phyloP scores from a whole-genome alignment of 208 protist species.

The Porcisia deanei region DNA sequence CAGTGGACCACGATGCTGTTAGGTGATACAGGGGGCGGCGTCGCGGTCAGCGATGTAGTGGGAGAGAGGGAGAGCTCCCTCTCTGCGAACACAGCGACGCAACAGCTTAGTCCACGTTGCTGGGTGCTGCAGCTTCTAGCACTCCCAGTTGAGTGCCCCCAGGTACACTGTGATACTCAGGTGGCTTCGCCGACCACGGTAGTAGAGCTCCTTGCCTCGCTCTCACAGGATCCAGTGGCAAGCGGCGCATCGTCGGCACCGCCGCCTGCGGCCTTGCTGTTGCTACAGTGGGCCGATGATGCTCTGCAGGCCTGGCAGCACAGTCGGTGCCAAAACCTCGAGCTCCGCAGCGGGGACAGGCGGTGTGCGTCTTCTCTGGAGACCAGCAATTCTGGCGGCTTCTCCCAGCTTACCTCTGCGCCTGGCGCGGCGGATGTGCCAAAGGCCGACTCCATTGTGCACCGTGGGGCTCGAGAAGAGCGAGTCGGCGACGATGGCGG shows the following conservation, averaged over 20 bases:
- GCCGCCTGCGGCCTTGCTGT: background rate
- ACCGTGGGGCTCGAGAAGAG: background rate
- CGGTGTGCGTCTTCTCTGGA: background rate
- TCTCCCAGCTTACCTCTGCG: background rate
- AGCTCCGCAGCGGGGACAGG: background rate
- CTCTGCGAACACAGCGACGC: background rate
- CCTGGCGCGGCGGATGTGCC: constrained; percentile 4
- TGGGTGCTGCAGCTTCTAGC: constrained; percentile 26
- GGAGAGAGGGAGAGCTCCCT: background rate
- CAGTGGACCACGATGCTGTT: constrained; percentile 12
- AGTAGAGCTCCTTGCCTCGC: constrained; percentile 1
- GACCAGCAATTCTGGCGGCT: background rate
- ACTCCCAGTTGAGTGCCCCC: constrained; percentile 13
- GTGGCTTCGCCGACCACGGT: constrained; percentile 5
- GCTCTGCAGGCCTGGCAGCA: background rate
- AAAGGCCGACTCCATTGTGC: background rate
- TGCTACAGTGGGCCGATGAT: constrained; percentile 8
- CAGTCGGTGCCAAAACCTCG: background rate
- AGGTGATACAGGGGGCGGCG: background rate
- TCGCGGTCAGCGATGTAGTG: background rate
- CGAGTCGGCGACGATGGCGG: background rate
- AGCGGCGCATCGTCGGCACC: background rate
- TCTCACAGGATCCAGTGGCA: background rate
- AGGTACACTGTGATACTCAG: background rate
- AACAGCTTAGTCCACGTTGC: background rate